Conservation (phyloP, 371 early-diverging fungal genomes). For the Cokeromyces recurvatus region DNA sequence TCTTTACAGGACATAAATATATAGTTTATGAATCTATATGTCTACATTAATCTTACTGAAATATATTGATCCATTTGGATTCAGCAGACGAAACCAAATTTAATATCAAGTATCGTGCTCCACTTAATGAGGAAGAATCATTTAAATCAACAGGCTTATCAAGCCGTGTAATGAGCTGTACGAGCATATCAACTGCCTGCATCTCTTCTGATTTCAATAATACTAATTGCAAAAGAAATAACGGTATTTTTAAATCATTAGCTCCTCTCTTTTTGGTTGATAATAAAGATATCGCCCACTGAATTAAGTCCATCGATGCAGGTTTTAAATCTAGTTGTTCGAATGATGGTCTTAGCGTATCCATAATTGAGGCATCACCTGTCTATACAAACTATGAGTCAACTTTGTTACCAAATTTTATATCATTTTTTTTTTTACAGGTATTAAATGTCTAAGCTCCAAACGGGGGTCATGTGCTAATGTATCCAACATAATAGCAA, state of each 20-base stretch:
- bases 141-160: conserved; percentile 4
- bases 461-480: conserved; percentile 33
- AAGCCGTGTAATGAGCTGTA: conserved; percentile 26
- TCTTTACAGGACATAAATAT: conserved; percentile 4
- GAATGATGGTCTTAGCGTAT: conserved; percentile 30
- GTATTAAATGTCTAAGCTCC: conserved; percentile 23
- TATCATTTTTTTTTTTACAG: conserved; percentile 15
- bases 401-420: not conserved
- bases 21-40: not conserved
- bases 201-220: conserved; percentile 14
- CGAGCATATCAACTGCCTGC: conserved; percentile 25
- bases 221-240: conserved; percentile 29
- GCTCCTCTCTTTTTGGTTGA: conserved; percentile 1
- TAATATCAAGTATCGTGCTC: conserved; percentile 25
- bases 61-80: conserved; percentile 35
- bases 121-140: conserved; percentile 11
- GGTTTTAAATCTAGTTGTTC: conserved; percentile 29
- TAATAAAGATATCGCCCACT: conserved; percentile 27
- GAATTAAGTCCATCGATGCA: conserved; percentile 34
- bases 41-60: conserved; percentile 21
- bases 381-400: too few species aligned
- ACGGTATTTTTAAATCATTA: conserved; percentile 32
- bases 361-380: conserved; percentile 31
- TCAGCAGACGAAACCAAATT: conserved; percentile 30
- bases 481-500: conserved; percentile 37